Conservation (phyloP, 345 rosid species). For the Acer yangbiense region DNA sequence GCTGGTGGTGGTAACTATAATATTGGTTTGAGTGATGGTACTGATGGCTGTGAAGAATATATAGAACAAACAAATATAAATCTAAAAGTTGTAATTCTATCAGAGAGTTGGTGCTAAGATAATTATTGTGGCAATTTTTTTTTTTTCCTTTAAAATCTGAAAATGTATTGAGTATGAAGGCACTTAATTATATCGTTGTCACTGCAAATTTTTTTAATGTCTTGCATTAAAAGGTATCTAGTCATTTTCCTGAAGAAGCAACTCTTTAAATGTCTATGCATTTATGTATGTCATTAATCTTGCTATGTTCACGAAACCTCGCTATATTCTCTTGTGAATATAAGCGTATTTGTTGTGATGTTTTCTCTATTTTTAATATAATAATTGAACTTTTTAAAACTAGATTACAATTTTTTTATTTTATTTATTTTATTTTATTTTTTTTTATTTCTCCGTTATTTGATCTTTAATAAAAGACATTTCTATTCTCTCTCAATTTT, state of each 20-base stretch:
- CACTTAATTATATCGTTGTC: background rate
- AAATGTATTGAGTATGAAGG: background rate
- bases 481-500: background rate
- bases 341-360: background rate
- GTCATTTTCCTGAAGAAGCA: background rate
- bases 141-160: too few relatives aligned
- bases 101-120: background rate
- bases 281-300: background rate
- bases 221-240: background rate
- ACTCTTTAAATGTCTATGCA: background rate
- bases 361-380: background rate
- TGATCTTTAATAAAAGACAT: background rate
- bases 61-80: background rate
- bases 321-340: background rate
- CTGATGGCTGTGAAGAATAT: background rate
- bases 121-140: too few relatives aligned
- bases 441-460: background rate
- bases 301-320: background rate
- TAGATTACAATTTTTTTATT: conserved; percentile 1
- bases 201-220: background rate
- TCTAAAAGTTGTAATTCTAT: background rate
- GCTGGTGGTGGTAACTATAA: background rate
- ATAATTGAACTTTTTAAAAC: background rate
- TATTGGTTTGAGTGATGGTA: background rate
- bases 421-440: too few relatives aligned